Base-by-base conservation (phyloP, 345 rosid genomes). In the Citrus australasica region DNA sequence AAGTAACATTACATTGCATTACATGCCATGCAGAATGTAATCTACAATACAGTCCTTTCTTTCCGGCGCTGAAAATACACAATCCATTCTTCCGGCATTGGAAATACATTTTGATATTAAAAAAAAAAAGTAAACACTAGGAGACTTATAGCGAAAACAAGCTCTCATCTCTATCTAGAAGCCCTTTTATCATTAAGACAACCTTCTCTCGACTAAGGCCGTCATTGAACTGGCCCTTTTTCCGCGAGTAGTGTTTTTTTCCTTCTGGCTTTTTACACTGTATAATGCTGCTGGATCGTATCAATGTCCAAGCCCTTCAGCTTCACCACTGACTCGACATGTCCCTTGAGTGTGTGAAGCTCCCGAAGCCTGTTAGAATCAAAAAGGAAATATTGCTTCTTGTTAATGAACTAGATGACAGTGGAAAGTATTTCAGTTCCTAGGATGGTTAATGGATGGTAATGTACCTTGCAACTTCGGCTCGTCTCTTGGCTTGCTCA, bases 281-380 rank as follows among this genome's bases (percentile, higher is more conserved):
- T 93, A 79, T 93, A 93, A 80, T 93, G 93, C 83, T 92, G 94
- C 84, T 91, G 87, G 73, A 90, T 91, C 4, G 95, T 89, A 63
- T 93, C 95, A 28, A 91, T 93, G 74, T 91, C 97, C 68, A 93
- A 77, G 53, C 95, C 97, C 82, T 91, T 91, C 28, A 93, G 89
- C 88, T 93, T 91, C 85, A 91, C 97, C 84, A 93, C 97, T 0
- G 97, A 93, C 83, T 93, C 97, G 1, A 91, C 97, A n/a, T 90
- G 97, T 3, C 97, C 97, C 82, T 91, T 93, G 69, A 93, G 90
- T 1, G 97, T 93, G 74, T 87, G 92, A 32, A 93, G 92, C 85
- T 93, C 97, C 81, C 95, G 84, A 58, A 93, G 91, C 91, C 97
- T 92, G 60, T 17, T 53, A 30, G 17, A 60, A 4, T 25, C 14